Conservation (phyloP, 768 basidiomycete genomes). For the Tulasnella sp. region DNA sequence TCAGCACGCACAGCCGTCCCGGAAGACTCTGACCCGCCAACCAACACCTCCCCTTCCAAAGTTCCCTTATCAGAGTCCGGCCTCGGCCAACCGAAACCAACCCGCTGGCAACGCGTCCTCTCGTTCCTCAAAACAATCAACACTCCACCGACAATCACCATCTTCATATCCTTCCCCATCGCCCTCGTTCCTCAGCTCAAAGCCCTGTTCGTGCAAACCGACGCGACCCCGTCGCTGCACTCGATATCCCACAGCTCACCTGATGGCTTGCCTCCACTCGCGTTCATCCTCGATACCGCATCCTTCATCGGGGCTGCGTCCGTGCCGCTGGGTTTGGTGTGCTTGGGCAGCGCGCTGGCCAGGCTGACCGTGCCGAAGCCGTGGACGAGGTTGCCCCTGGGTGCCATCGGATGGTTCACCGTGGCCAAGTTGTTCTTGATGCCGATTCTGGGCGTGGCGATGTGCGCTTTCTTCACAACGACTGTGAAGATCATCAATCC, state of each 20-base stretch:
- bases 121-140: conserved; percentile 49
- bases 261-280: conserved; percentile 68
- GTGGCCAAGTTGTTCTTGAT: conserved; percentile 59
- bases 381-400: conserved; percentile 48
- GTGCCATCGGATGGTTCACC: conserved; percentile 59
- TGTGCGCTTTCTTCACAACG: conserved; percentile 55
- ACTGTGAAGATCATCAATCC: conserved; percentile 51
- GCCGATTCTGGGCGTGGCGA: conserved; percentile 64
- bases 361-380: conserved; percentile 55
- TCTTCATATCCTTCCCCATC: conserved; percentile 59
- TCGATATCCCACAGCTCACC: conserved; percentile 49
- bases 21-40: not conserved
- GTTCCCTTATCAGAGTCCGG: not conserved
- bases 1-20: not conserved
- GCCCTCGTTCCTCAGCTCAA: conserved; percentile 62
- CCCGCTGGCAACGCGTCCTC: not conserved
- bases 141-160: conserved; percentile 57
- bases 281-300: conserved; percentile 60
- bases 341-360: conserved; percentile 66
- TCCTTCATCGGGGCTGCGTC: conserved; percentile 65
- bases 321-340: conserved; percentile 65
- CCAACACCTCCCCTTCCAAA: not conserved
- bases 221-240: conserved; percentile 43
- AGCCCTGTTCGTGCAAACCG: conserved; percentile 59
- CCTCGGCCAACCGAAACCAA: conserved; percentile 21